Conservation (phyloP, 2,329 filamentous ascomycete species). For the Scortechinia acanthostroma region DNA sequence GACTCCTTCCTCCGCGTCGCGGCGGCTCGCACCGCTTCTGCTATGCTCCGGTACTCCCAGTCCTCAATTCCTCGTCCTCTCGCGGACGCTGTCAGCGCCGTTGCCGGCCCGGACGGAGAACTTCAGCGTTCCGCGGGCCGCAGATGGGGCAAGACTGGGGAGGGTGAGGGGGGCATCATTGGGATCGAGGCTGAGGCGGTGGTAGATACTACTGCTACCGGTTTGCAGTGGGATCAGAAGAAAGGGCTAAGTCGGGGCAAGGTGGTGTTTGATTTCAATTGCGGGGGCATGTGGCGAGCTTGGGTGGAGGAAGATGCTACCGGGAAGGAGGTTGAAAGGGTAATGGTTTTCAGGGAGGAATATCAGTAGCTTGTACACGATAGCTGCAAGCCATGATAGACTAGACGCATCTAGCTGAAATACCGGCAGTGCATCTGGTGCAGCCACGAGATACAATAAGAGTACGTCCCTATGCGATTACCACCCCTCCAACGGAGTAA, state of each 20-base stretch:
- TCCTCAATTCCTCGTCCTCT: slow-evolving; percentile 18
- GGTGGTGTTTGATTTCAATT: slow-evolving; percentile 49
- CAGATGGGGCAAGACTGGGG: slow-evolving; percentile 41
- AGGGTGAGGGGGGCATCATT: slow-evolving; percentile 51
- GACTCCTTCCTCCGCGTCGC: slow-evolving; percentile 47
- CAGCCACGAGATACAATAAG: too few species aligned
- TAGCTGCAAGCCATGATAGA: too few species aligned
- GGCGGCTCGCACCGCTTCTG: slow-evolving; percentile 42
- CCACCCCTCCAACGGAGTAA: slow-evolving; percentile 69
- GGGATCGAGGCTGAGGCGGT: slow-evolving; percentile 29
- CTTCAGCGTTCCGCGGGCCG: slow-evolving; percentile 44
- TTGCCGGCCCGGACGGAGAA: slow-evolving; percentile 44
- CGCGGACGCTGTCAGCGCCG: slow-evolving; percentile 31
- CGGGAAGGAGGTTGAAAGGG: slow-evolving; percentile 1
- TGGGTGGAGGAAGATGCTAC: slow-evolving; percentile 31
- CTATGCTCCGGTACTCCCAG: slow-evolving; percentile 36
- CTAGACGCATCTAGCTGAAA: too few species aligned
- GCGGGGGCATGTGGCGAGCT: slow-evolving; percentile 50
- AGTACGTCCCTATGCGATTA: too few species aligned
- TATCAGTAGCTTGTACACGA: neutral
- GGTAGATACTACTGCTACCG: slow-evolving; percentile 11
- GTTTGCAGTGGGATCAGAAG: neutral
- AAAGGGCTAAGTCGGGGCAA: slow-evolving; percentile 8
- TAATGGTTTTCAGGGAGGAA: slow-evolving; percentile 2
- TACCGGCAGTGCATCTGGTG: too few species aligned